Conservation (phyloP, 139 green algal species). For the Closterium sp. region DNA sequence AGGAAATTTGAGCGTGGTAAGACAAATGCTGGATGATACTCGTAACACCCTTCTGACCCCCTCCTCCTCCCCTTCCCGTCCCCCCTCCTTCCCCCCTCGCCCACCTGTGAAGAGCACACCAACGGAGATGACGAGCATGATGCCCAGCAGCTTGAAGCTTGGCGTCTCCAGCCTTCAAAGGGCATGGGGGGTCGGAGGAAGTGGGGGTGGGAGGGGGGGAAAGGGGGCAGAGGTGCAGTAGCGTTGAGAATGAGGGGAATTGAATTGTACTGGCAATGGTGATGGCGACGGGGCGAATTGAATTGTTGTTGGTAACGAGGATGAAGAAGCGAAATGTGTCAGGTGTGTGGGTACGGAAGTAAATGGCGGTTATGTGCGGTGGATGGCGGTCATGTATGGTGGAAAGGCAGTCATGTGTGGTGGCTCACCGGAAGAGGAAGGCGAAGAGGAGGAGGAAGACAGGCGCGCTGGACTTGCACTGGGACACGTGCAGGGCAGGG, state of each 20-base stretch:
- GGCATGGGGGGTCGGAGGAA: neutral
- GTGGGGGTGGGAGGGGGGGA: neutral
- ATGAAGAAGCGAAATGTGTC: neutral
- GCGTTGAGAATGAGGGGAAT: neutral
- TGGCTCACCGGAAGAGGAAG: conserved; percentile 62
- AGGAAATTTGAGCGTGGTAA: too few relatives aligned
- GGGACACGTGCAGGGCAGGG: conserved; percentile 76
- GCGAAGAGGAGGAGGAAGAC: conserved; percentile 91
- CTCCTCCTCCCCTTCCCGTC: too few relatives aligned
- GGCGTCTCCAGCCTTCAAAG: conserved; percentile 32
- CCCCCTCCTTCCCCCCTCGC: neutral
- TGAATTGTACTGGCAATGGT: neutral
- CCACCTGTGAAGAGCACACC: conserved; percentile 78
- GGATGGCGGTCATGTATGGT: too few relatives aligned
- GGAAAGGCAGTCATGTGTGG: neutral
- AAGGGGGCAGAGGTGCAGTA: neutral
- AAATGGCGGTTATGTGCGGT: neutral
- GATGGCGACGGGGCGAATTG: neutral
- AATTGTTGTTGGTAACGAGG: neutral
- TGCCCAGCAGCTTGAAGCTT: conserved; percentile 61
- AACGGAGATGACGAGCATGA: conserved; percentile 78
- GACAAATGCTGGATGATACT: too few relatives aligned
- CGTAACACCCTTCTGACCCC: too few relatives aligned
- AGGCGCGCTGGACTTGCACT: conserved; percentile 61
- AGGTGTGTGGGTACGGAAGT: neutral